Conservation (phyloP, 2,329 filamentous ascomycete genomes). For the Scedosporium minutisporum region DNA sequence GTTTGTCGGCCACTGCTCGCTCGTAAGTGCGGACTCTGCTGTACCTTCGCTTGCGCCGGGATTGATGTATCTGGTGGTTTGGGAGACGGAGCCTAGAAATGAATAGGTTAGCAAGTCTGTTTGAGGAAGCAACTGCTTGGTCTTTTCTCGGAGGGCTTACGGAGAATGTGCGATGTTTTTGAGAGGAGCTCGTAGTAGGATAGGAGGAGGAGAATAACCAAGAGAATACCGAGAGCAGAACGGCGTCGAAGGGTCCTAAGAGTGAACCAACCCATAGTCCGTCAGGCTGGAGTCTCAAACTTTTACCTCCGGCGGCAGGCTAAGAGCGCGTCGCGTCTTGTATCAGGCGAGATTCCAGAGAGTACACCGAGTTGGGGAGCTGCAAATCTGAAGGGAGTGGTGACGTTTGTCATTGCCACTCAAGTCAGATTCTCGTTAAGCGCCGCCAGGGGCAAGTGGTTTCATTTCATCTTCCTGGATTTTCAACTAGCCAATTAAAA, state of each 20-base stretch:
- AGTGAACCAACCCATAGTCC: background rate
- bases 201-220: background rate
- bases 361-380: too few relatives aligned
- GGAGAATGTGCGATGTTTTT: background rate
- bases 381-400: too few relatives aligned
- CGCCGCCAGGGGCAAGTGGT: too few relatives aligned
- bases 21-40: background rate
- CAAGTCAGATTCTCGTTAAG: too few relatives aligned
- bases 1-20: background rate
- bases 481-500: too few relatives aligned
- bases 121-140: too few relatives aligned
- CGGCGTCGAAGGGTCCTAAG: background rate
- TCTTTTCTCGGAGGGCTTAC: too few relatives aligned
- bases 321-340: background rate
- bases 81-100: background rate
- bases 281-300: background rate
- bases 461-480: too few relatives aligned
- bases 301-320: background rate
- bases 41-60: background rate
- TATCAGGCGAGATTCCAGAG: too few relatives aligned
- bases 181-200: background rate
- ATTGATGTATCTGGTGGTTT: background rate
- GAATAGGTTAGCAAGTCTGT: background rate
- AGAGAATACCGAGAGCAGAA: background rate
- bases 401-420: too few relatives aligned